Percentiles rank a stretch among this genome's conserved stretches.
phyloP scores from a whole-genome alignment of 2,329 filamentous ascomycete genomes.

The Stagonosporopsis tanaceti region DNA sequence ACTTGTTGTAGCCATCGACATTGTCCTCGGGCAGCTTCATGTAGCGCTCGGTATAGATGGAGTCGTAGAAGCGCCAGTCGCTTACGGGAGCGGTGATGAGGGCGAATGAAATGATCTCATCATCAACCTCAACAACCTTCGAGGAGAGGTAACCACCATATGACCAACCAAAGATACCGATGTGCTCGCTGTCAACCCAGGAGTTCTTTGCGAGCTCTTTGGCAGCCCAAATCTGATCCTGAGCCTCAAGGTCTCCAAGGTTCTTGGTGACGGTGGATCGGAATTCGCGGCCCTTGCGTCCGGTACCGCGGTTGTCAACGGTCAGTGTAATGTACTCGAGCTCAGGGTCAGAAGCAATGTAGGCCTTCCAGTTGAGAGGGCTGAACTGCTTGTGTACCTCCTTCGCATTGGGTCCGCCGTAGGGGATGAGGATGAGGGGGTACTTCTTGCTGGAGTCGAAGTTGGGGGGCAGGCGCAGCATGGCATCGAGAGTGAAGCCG shows the following conservation, averaged over 20 bases:
- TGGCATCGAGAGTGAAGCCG: conserved; percentile 69
- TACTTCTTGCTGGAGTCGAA: conserved; percentile 71
- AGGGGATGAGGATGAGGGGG: conserved; percentile 71
- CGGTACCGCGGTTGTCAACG: conserved; percentile 74
- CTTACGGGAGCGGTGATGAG: conserved; percentile 71
- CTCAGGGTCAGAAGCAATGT: conserved; percentile 72
- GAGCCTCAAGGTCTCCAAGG: conserved; percentile 69
- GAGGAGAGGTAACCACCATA: conserved; percentile 72
- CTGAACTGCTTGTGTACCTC: conserved; percentile 66
- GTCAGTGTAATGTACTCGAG: conserved; percentile 73
- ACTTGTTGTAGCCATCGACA: conserved; percentile 66
- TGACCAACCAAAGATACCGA: conserved; percentile 75
- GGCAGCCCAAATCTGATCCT: conserved; percentile 74
- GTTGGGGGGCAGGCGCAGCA: conserved; percentile 70
- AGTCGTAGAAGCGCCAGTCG: conserved; percentile 76
- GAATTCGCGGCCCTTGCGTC: conserved; percentile 69
- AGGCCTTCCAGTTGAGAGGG: conserved; percentile 65
- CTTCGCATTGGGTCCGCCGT: conserved; percentile 72
- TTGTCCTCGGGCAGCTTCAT: conserved; percentile 71
- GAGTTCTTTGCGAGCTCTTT: conserved; percentile 60
- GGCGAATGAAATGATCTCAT: conserved; percentile 68
- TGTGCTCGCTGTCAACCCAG: conserved; percentile 66
- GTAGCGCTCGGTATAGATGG: conserved; percentile 75
- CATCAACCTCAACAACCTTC: conserved; percentile 71
- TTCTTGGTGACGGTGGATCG: conserved; percentile 65